These are phyloP conservation scores for Hypoxylon sp. DNA, from an alignment of 2,329 filamentous ascomycete species.

Conservation along the genomic window DNA sequence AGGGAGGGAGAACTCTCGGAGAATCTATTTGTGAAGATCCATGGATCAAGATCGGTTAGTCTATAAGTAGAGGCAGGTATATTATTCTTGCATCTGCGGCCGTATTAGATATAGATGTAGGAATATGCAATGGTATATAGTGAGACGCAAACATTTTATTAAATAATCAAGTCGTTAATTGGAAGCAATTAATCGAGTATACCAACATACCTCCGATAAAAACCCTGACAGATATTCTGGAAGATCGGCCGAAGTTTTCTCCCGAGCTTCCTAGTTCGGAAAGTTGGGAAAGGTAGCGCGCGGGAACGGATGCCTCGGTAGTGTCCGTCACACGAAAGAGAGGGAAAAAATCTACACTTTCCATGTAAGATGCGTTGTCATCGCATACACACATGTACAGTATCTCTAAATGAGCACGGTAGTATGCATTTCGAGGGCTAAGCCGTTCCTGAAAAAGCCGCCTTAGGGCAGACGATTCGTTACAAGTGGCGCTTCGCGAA, in stretches of 20 bases:
- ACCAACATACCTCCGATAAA: conserved; percentile 1
- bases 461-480: conserved; percentile 4
- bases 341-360: too few relatives aligned
- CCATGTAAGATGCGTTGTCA: conserved; percentile 31
- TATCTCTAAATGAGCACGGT: too few relatives aligned
- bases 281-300: conserved; percentile 25
- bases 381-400: conserved; percentile 33
- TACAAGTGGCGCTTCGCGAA: conserved; percentile 11
- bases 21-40: neutral
- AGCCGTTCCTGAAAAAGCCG: conserved; percentile 21
- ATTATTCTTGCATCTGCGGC: conserved; percentile 8
- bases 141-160: conserved; percentile 2
- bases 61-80: conserved; percentile 6
- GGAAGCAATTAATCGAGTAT: conserved; percentile 14
- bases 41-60: conserved; percentile 17
- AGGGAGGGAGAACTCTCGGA: neutral
- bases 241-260: conserved; percentile 37
- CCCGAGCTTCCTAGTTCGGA: conserved; percentile 35
- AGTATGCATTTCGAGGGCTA: conserved; percentile 10
- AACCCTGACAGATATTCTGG: conserved; percentile 26
- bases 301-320: conserved; percentile 30
- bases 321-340: conserved; percentile 22
- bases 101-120: conserved; percentile 4
- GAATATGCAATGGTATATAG: neutral
- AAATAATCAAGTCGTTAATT: conserved; percentile 3